Conservation (phyloP, 1,139 yeast species). For the Zhuliangozyma blackwelliae region DNA sequence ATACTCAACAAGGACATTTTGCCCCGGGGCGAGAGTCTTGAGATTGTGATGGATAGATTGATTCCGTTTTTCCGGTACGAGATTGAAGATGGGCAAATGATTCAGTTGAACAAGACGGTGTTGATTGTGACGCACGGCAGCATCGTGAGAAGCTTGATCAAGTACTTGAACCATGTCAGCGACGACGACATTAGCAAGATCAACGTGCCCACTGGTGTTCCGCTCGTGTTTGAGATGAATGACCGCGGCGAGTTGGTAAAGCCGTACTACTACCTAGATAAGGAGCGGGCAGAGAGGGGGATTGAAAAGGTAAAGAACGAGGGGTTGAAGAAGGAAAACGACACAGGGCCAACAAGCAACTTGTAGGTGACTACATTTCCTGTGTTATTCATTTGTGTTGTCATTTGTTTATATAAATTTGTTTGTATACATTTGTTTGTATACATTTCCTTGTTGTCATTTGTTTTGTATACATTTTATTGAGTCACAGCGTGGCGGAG, state of each 20-base stretch:
- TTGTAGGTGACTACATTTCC: no score
- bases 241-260: conserved; percentile 39
- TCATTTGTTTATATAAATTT: no score
- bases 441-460: no score
- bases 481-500: no score
- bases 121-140: conserved; percentile 75
- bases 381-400: no score
- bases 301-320: conserved; percentile 63
- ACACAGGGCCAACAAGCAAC: no score
- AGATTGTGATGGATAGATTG: conserved; percentile 60
- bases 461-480: no score
- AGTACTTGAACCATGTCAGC: conserved; percentile 50
- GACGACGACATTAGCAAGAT: conserved; percentile 63
- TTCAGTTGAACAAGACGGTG: conserved; percentile 42
- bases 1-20: conserved; percentile 21
- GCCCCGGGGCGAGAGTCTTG: conserved; percentile 68
- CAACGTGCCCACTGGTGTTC: conserved; percentile 77
- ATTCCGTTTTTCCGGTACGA: conserved; percentile 48
- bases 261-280: conserved; percentile 59
- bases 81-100: conserved; percentile 32
- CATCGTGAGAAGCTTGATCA: conserved; percentile 64
- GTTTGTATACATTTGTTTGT: no score
- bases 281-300: conserved; percentile 61
- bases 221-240: conserved; percentile 54
- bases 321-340: conserved; percentile 32